Conservation (phyloP, 495 filamentous ascomycete genomes). For the Clohesyomyces aquaticus region DNA sequence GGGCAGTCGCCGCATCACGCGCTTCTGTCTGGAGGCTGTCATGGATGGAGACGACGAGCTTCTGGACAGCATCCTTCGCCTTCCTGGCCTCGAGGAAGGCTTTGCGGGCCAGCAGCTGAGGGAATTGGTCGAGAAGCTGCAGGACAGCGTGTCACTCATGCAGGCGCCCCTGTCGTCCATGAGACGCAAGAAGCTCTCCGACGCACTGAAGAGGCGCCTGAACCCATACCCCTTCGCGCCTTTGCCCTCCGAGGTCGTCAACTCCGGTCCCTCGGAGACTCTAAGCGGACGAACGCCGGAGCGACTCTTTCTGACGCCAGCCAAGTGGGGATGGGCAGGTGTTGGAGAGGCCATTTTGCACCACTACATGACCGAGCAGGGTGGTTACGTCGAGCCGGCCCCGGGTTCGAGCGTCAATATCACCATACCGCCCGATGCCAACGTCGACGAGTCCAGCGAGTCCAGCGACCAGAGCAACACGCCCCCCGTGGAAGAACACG, state of each 20-base stretch:
- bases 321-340: constrained; percentile 55
- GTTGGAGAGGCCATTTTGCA: constrained; percentile 62
- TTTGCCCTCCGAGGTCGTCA: constrained; percentile 39
- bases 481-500: background rate
- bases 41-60: constrained; percentile 81
- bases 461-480: constrained; percentile 23
- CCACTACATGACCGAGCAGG: constrained; percentile 53
- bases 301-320: constrained; percentile 34
- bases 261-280: background rate
- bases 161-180: constrained; percentile 68
- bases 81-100: constrained; percentile 80
- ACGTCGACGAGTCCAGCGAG: too few relatives aligned
- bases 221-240: constrained; percentile 82
- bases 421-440: constrained; percentile 42
- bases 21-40: constrained; percentile 90
- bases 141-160: constrained; percentile 71
- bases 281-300: constrained; percentile 33
- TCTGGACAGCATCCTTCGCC: constrained; percentile 69
- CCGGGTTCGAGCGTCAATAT: constrained; percentile 46
- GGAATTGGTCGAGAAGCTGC: constrained; percentile 61
- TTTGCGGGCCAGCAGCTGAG: constrained; percentile 81
- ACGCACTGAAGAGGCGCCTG: constrained; percentile 64
- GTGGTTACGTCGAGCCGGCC: constrained; percentile 42
- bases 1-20: constrained; percentile 72
- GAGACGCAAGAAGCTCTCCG: constrained; percentile 63